phyloP scores from a whole-genome alignment of 2,329 filamentous ascomycete species.

The Fusarium anguioides region DNA sequence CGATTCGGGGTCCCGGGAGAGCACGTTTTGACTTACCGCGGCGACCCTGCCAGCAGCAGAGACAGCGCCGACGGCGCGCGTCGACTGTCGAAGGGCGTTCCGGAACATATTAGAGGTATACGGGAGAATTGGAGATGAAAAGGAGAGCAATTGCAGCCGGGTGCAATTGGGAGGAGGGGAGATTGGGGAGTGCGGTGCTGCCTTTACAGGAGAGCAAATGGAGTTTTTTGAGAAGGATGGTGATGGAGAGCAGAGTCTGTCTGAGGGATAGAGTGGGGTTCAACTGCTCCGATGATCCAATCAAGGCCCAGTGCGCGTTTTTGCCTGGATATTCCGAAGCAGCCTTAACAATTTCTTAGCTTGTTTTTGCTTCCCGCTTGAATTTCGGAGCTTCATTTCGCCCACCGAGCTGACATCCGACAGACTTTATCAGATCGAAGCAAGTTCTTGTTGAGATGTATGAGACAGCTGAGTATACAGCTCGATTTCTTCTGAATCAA shows the following conservation, averaged over 20 bases:
- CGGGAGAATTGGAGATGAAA: slow-evolving; percentile 62
- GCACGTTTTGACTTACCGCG: slow-evolving; percentile 78
- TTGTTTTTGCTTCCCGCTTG: slow-evolving; percentile 34
- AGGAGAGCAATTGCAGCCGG: slow-evolving; percentile 71
- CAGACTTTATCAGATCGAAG: not conserved
- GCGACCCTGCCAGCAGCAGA: slow-evolving; percentile 91
- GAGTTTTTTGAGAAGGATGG: slow-evolving; percentile 58
- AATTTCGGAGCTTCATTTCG: slow-evolving; percentile 43
- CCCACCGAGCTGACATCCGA: slow-evolving; percentile 37
- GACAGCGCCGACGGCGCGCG: slow-evolving; percentile 93
- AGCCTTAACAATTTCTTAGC: slow-evolving; percentile 53
- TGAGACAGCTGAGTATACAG: too few species aligned
- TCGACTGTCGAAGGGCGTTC: slow-evolving; percentile 97
- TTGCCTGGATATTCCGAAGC: slow-evolving; percentile 55
- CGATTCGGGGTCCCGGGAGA: slow-evolving; percentile 53
- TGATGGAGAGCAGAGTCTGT: slow-evolving; percentile 56
- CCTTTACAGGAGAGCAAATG: slow-evolving; percentile 60
- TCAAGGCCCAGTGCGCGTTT: slow-evolving; percentile 51
- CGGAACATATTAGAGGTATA: slow-evolving; percentile 85
- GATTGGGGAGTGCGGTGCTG: slow-evolving; percentile 64
- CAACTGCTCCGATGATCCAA: slow-evolving; percentile 50
- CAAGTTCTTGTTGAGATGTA: too few species aligned
- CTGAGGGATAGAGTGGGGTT: slow-evolving; percentile 55
- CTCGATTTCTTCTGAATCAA: slow-evolving; percentile 6
- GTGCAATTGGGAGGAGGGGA: slow-evolving; percentile 72